A percentile compares a stretch with the other conserved stretches of the same genome.
phyloP scores from a whole-genome alignment of 2,329 filamentous ascomycete genomes.

The Didymosphaeria variabile region DNA sequence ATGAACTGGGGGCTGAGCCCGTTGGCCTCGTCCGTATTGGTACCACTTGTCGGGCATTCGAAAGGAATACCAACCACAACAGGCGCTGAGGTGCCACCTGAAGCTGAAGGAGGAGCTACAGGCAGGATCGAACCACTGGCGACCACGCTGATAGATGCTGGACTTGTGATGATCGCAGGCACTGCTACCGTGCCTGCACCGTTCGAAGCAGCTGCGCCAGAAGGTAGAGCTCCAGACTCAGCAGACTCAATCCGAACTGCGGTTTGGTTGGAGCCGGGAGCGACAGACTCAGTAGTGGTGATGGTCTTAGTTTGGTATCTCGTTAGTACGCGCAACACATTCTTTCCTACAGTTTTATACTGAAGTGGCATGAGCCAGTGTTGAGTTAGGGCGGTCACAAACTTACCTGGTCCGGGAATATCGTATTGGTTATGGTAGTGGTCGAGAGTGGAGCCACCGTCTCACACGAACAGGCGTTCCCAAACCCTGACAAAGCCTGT shows the following conservation, averaged over 20 bases:
- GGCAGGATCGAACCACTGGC: slow-evolving; percentile 15
- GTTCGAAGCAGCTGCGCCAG: slow-evolving; percentile 2
- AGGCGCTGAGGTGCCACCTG: slow-evolving; percentile 8
- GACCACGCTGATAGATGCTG: slow-evolving; percentile 13
- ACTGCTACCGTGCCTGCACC: neutral
- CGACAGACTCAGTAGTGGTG: slow-evolving; percentile 25
- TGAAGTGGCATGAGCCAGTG: slow-evolving; percentile 16
- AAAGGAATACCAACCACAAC: slow-evolving; percentile 39
- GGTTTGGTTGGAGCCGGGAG: slow-evolving; percentile 3
- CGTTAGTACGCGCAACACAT: slow-evolving; percentile 19
- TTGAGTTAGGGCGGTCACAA: neutral
- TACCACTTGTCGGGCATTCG: slow-evolving; percentile 29
- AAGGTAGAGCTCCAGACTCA: neutral
- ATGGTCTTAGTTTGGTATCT: slow-evolving; percentile 11
- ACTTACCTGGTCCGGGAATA: slow-evolving; percentile 36
- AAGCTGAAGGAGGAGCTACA: slow-evolving; percentile 7
- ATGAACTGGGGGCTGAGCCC: slow-evolving; percentile 34
- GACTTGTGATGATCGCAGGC: slow-evolving; percentile 10
- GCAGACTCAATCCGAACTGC: slow-evolving; percentile 3
- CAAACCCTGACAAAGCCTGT: slow-evolving; percentile 32
- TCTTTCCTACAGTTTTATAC: slow-evolving; percentile 29
- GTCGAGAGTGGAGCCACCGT: slow-evolving; percentile 41
- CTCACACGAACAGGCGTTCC: slow-evolving; percentile 43
- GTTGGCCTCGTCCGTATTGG: slow-evolving; percentile 4
- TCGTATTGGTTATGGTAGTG: slow-evolving; percentile 35